Evolutionary conservation across 164 flowering plant species (phyloP).

Genomic region (Kalanchoe fedtschenkoi): DNA sequence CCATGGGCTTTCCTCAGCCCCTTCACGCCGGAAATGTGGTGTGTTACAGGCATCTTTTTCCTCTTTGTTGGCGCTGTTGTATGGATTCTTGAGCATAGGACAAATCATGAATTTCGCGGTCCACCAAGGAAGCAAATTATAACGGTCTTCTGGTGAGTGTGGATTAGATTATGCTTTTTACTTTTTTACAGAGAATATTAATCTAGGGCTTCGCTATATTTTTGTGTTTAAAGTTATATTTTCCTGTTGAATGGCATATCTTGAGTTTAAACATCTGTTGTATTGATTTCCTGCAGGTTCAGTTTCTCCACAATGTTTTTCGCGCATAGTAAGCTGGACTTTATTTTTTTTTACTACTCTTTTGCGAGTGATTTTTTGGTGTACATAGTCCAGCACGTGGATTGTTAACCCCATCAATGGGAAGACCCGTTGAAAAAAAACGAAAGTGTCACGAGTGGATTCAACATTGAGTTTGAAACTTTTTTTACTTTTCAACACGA

Average conservation of each 20-base stretch:
- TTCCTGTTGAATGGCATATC: no score
- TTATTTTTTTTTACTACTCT: not conserved
- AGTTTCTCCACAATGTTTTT: conserved; percentile 96
- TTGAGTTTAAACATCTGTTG: no score
- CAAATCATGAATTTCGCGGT: conserved; percentile 80
- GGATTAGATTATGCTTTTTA: not conserved
- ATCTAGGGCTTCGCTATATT: no score
- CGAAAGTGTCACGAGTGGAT: no score
- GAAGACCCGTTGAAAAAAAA: no score
- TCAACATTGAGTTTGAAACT: no score
- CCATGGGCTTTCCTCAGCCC: conserved; percentile 89
- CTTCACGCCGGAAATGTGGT: conserved; percentile 75
- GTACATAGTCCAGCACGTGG: no score
- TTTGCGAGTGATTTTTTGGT: no score
- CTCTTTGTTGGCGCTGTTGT: conserved; percentile 80
- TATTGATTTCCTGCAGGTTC: conserved; percentile 90
- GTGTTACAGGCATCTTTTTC: conserved; percentile 61
- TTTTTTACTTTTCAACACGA: no score
- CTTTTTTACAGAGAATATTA: no score
- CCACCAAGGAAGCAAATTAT: conserved; percentile 71
- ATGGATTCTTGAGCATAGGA: conserved; percentile 92
- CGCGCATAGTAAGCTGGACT: conserved; percentile 60
- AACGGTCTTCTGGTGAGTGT: conserved; percentile 77
- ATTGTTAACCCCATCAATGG: no score
- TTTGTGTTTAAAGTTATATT: no score